Percentiles rank a stretch among this genome's conserved stretches.
Evolutionary conservation across 179 eudicot species (phyloP).

Genomic region (Beta macrorhiza): DNA sequence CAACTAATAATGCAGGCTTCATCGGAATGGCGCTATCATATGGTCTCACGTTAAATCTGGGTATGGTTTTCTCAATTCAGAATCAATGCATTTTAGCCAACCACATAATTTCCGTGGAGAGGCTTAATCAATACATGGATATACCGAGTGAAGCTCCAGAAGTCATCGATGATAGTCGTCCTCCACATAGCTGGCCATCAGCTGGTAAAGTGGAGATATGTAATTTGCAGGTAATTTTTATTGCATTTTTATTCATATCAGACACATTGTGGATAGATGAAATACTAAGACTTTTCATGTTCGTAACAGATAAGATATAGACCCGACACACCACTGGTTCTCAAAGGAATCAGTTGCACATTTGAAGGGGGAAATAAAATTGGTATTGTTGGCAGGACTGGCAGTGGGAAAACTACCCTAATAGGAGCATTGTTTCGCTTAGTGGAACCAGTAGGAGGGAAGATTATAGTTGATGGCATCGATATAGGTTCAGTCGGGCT

Average conservation of each 20-base stretch:
- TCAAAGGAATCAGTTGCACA: too few relatives aligned
- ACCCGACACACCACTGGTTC: too few relatives aligned
- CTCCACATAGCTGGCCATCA: too few relatives aligned
- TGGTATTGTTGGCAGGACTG: too few relatives aligned
- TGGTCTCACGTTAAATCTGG: constrained; percentile 56
- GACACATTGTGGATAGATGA: background rate
- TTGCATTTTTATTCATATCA: background rate
- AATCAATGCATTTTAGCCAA: constrained; percentile 58
- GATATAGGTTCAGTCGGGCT: constrained; percentile 53
- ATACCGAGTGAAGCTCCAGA: too few relatives aligned
- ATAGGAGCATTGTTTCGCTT: constrained; percentile 65
- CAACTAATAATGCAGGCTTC: constrained; percentile 39
- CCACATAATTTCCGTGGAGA: constrained; percentile 62
- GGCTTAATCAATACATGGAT: constrained; percentile 62
- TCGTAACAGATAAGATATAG: constrained; percentile 50
- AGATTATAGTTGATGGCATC: constrained; percentile 56
- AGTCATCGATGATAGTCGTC: too few relatives aligned
- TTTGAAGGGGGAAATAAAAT: too few relatives aligned
- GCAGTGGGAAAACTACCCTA: constrained; percentile 66
- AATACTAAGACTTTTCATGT: background rate
- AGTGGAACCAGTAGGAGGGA: constrained; percentile 59
- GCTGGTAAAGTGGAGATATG: too few relatives aligned
- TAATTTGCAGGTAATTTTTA: too few relatives aligned
- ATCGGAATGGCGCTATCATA: constrained; percentile 69
- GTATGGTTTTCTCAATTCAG: constrained; percentile 55